These are phyloP conservation scores for Scytalidium sp. DNA, from an alignment of 2,329 filamentous ascomycete genomes.

Conservation along the genomic window DNA sequence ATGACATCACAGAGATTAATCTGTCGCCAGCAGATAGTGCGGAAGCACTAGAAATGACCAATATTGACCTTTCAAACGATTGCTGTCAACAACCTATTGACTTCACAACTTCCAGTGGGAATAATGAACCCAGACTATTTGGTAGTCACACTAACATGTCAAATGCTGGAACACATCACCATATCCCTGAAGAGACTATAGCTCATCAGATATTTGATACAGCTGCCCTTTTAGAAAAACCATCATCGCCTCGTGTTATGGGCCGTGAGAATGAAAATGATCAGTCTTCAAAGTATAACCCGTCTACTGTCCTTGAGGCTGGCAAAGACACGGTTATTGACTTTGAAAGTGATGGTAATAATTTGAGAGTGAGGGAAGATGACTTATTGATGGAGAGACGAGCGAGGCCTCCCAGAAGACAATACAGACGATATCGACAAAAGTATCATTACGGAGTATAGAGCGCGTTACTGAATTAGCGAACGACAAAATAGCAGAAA, in stretches of 20 bases:
- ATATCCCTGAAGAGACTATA: not conserved
- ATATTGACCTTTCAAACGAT: no score
- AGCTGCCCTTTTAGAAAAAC: not conserved
- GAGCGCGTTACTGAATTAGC: no score
- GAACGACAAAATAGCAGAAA: no score
- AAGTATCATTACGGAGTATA: not conserved
- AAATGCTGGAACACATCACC: not conserved
- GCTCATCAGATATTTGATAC: not conserved
- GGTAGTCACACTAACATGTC: no score
- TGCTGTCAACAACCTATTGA: no score
- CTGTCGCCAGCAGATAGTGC: slow-evolving; percentile 37
- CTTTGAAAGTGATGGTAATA: not conserved
- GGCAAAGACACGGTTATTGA: not conserved
- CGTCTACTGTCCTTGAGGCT: not conserved
- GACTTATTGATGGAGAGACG: not conserved
- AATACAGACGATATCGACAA: not conserved
- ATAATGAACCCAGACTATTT: no score
- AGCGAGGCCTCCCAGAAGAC: not conserved
- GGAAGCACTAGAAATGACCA: slow-evolving; percentile 34
- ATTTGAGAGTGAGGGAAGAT: not conserved
- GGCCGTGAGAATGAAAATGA: not conserved
- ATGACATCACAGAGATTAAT: slow-evolving; percentile 63
- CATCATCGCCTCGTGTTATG: not conserved
- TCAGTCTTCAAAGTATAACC: not conserved
- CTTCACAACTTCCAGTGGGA: no score